Evolutionary conservation across 805 yeast genomes (phyloP).

Genomic region (Metschnikowia similis): DNA sequence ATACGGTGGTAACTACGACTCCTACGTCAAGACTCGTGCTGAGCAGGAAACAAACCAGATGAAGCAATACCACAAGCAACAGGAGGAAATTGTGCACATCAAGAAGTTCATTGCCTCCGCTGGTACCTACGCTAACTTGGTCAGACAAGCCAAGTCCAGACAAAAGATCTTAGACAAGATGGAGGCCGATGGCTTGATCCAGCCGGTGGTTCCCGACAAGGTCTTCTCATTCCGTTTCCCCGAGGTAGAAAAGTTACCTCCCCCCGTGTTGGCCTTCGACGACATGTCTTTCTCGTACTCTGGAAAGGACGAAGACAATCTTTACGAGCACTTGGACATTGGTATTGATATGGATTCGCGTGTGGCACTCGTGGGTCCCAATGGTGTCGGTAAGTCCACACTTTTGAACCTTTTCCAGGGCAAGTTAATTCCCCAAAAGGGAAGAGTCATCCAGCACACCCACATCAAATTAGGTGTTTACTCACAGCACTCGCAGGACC

Average conservation of each 20-base stretch:
- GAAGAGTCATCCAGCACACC: constrained; percentile 95
- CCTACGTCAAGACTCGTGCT: constrained; percentile 88
- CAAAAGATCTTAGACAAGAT: constrained; percentile 98
- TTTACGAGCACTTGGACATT: constrained; percentile 86
- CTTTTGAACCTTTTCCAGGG: constrained; percentile 96
- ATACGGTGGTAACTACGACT: constrained; percentile 98
- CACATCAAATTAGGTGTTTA: constrained; percentile 98
- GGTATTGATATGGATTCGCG: constrained; percentile 99
- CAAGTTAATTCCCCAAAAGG: constrained; percentile 79
- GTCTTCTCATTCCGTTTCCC: constrained; percentile 94
- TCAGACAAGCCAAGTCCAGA: constrained; percentile 97
- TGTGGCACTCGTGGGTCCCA: constrained; percentile 96
- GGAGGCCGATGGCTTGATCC: constrained; percentile 98
- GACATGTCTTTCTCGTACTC: constrained; percentile 91
- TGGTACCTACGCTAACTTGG: constrained; percentile 98
- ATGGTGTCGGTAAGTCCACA: constrained; percentile 98
- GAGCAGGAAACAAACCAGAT: constrained; percentile 96
- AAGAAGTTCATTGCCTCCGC: constrained; percentile 99
- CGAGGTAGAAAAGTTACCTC: constrained; percentile 94
- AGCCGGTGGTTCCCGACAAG: constrained; percentile 88
- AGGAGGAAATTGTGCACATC: constrained; percentile 97
- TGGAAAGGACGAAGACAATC: constrained; percentile 75
- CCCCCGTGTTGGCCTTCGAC: constrained; percentile 96
- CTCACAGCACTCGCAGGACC: constrained; percentile 98
- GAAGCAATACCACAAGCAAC: constrained; percentile 96